These are phyloP conservation scores for Hanseniaspora uvarum DNA, from an alignment of 1,139 yeast genomes.

Conservation along the genomic window DNA sequence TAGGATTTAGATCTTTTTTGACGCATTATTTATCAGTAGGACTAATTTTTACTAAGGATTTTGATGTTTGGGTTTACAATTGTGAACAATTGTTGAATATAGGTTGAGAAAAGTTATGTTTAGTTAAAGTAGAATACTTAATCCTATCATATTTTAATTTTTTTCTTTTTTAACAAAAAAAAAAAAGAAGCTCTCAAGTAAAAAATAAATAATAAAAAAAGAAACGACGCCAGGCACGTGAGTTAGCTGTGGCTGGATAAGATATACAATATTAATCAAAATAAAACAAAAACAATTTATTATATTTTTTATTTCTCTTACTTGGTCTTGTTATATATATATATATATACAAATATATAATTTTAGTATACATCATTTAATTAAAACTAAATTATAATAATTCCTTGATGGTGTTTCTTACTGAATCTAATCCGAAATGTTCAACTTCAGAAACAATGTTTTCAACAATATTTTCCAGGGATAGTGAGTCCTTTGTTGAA, in stretches of 20 bases:
- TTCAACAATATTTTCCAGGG: constrained; percentile 4
- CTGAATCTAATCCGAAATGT: constrained; percentile 15
- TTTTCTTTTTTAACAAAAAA: too few relatives aligned
- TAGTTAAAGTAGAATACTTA: background rate
- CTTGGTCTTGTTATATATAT: too few relatives aligned
- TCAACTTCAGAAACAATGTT: constrained; percentile 13
- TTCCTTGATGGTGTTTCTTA: constrained; percentile 15
- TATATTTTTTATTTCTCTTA: too few relatives aligned
- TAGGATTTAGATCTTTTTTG: constrained; percentile 92
- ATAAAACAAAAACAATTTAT: background rate
- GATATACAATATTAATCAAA: background rate
- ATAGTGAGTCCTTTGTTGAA: background rate
- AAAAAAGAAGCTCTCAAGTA: background rate
- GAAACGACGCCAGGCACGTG: background rate
- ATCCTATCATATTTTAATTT: background rate
- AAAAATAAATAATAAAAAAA: background rate
- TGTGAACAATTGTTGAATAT: too few relatives aligned
- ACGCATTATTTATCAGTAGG: constrained; percentile 47
- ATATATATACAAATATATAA: too few relatives aligned
- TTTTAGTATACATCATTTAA: background rate
- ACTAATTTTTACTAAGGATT: background rate
- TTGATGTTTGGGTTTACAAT: background rate
- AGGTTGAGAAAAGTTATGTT: background rate
- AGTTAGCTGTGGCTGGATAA: too few relatives aligned
- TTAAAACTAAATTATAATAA: constrained; percentile 7